phyloP scores from a whole-genome alignment of 768 basidiomycete genomes.

The Rhizopogon sp. region DNA sequence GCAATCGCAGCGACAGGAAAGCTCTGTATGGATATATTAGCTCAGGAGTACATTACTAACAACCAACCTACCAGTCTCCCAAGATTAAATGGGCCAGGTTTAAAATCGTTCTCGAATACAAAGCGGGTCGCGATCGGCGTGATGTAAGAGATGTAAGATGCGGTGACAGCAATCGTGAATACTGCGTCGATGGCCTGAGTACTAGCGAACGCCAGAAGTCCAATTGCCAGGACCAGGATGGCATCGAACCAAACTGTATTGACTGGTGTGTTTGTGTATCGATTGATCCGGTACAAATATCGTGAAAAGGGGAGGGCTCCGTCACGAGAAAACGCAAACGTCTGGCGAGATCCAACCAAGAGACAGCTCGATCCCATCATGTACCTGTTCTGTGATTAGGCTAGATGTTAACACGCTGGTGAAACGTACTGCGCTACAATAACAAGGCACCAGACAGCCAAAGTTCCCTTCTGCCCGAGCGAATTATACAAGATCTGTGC shows the following conservation, averaged over 20 bases:
- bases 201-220: constrained; percentile 58
- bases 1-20: constrained; percentile 26
- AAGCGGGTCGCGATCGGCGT: constrained; percentile 53
- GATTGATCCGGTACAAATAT: constrained; percentile 56
- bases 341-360: constrained; percentile 49
- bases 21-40: constrained; percentile 10
- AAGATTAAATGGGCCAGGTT: constrained; percentile 53
- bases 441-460: constrained; percentile 31
- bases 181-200: constrained; percentile 53
- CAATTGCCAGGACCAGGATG: constrained; percentile 42
- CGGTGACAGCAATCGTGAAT: constrained; percentile 44
- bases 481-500: constrained; percentile 35
- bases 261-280: constrained; percentile 47
- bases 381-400: constrained; percentile 26
- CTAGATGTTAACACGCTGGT: neutral
- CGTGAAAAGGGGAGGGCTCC: constrained; percentile 60
- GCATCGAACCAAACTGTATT: constrained; percentile 54
- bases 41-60: neutral
- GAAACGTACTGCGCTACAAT: constrained; percentile 22
- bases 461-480: constrained; percentile 40
- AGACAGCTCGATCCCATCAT: constrained; percentile 56
- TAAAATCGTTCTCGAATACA: constrained; percentile 41
- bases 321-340: constrained; percentile 69
- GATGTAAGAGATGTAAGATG: constrained; percentile 45
- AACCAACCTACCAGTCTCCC: constrained; percentile 21